Evolutionary conservation across 345 rosid genomes (phyloP).

Genomic region (Sonneratia caseolaris): DNA sequence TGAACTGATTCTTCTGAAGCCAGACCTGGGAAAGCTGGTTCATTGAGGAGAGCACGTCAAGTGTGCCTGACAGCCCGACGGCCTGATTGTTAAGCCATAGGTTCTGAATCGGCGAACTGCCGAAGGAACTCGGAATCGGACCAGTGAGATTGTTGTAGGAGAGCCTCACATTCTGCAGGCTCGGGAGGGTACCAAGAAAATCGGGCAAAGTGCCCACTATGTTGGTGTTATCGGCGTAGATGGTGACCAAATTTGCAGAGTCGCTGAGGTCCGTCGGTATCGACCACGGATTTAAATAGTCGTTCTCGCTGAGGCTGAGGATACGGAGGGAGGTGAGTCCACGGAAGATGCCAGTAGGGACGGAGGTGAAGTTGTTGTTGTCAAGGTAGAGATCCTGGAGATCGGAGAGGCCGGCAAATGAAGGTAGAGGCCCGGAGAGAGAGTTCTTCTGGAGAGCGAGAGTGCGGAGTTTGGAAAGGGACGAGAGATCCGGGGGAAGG

Average conservation of each 20-base stretch:
- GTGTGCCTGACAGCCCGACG: slow-evolving; percentile 44
- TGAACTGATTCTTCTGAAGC: slow-evolving; percentile 62
- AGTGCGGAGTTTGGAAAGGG: slow-evolving; percentile 40
- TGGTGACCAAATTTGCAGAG: slow-evolving; percentile 27
- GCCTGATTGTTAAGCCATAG: slow-evolving; percentile 67
- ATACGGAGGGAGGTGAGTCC: slow-evolving; percentile 45
- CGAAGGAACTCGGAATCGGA: slow-evolving; percentile 45
- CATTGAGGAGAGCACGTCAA: slow-evolving; percentile 57
- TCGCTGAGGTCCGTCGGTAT: slow-evolving; percentile 45
- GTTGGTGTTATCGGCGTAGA: slow-evolving; percentile 33
- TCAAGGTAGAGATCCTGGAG: slow-evolving; percentile 37
- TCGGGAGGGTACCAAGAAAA: slow-evolving; percentile 34
- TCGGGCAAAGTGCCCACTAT: slow-evolving; percentile 52
- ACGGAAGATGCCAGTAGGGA: slow-evolving; percentile 42
- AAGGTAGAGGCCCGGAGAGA: slow-evolving; percentile 51
- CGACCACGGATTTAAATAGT: slow-evolving; percentile 32
- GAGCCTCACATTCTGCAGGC: slow-evolving; percentile 40
- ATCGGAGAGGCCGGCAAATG: slow-evolving; percentile 38
- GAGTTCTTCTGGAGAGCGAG: slow-evolving; percentile 40
- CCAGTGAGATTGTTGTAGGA: slow-evolving; percentile 76
- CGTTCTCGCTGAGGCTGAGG: slow-evolving; percentile 34
- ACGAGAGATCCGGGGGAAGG: slow-evolving; percentile 37
- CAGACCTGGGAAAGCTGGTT: slow-evolving; percentile 41
- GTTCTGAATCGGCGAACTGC: slow-evolving; percentile 30
- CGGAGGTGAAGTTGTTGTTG: slow-evolving; percentile 40